Percentiles rank a stretch among this genome's conserved stretches.
Conservation (phyloP, 2,329 filamentous ascomycete genomes). For the Fusarium sp. region DNA sequence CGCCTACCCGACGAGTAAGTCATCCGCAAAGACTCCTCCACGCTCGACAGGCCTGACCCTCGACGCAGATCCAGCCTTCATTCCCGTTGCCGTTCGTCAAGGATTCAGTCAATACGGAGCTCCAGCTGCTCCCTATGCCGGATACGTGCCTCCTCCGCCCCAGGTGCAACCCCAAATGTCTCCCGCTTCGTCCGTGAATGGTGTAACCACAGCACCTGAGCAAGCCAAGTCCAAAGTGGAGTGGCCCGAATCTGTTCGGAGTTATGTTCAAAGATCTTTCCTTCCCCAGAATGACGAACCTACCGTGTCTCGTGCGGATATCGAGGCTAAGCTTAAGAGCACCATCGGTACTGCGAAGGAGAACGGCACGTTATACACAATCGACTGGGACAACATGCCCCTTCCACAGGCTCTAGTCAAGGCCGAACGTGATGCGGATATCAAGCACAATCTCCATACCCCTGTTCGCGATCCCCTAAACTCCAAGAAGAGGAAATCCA, state of each 20-base stretch:
- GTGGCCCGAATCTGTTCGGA: slow-evolving; percentile 84
- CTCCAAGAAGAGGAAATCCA: slow-evolving; percentile 85
- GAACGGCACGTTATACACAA: slow-evolving; percentile 73
- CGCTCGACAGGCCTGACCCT: slow-evolving; percentile 39
- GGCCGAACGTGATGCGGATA: slow-evolving; percentile 69
- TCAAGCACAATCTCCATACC: slow-evolving; percentile 49
- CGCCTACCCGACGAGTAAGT: slow-evolving; percentile 55
- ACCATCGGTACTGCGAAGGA: slow-evolving; percentile 87
- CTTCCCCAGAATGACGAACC: slow-evolving; percentile 75
- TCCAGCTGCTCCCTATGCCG: slow-evolving; percentile 51
- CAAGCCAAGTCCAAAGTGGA: slow-evolving; percentile 71
- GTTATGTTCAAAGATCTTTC: slow-evolving; percentile 91
- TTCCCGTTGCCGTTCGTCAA: slow-evolving; percentile 70
- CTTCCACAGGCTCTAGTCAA: slow-evolving; percentile 86
- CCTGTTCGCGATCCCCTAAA: slow-evolving; percentile 48
- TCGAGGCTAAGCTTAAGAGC: slow-evolving; percentile 85
- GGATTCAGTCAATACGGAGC: slow-evolving; percentile 62
- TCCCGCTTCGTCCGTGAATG: slow-evolving; percentile 41
- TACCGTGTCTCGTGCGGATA: slow-evolving; percentile 72
- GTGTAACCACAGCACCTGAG: slow-evolving; percentile 47
- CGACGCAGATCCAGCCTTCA: slow-evolving; percentile 65
- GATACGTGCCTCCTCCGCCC: slow-evolving; percentile 47
- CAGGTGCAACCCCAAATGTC: slow-evolving; percentile 43
- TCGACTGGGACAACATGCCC: slow-evolving; percentile 86
- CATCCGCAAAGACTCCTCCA: slow-evolving; percentile 1